phyloP scores from a whole-genome alignment of 2,329 filamentous ascomycete species.

The Nemania bipapillata region DNA sequence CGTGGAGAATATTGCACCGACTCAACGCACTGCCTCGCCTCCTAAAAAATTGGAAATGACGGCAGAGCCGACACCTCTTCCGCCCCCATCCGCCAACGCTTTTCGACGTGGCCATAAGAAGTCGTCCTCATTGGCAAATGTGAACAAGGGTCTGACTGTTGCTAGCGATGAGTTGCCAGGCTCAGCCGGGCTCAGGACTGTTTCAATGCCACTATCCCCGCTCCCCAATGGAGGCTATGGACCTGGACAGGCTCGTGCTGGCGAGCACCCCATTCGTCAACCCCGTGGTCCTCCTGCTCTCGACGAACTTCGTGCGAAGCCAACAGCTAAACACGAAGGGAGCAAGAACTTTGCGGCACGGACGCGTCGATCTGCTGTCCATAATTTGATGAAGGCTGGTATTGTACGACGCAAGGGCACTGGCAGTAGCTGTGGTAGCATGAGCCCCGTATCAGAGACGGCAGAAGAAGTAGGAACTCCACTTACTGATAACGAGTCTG shows the following conservation, averaged over 20 bases:
- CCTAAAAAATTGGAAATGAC: conserved; percentile 76
- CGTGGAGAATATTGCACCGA: conserved; percentile 64
- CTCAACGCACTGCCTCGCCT: conserved; percentile 72
- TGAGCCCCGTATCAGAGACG: conserved; percentile 89
- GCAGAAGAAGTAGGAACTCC: conserved; percentile 74
- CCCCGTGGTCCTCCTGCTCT: conserved; percentile 90
- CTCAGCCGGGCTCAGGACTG: conserved; percentile 78
- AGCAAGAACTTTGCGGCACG: conserved; percentile 98
- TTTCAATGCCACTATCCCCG: conserved; percentile 81
- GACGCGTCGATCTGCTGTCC: conserved; percentile 88
- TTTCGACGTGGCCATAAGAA: conserved; percentile 97
- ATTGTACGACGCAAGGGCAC: conserved; percentile 84
- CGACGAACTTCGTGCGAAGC: conserved; percentile 89
- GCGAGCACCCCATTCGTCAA: conserved; percentile 93
- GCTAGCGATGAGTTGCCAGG: conserved; percentile 61
- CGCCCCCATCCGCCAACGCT: conserved; percentile 87
- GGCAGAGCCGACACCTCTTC: conserved; percentile 74
- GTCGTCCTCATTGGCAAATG: conserved; percentile 75
- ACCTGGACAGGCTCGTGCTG: conserved; percentile 89
- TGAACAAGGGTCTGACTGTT: conserved; percentile 63
- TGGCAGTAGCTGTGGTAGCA: conserved; percentile 76
- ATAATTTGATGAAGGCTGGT: conserved; percentile 90
- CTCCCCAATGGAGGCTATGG: conserved; percentile 82
- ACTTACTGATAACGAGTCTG: conserved; percentile 78
- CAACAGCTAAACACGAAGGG: conserved; percentile 91